These are phyloP conservation scores for Gloeophyllum trabeum DNA, from an alignment of 768 basidiomycete species.

Conservation along the genomic window DNA sequence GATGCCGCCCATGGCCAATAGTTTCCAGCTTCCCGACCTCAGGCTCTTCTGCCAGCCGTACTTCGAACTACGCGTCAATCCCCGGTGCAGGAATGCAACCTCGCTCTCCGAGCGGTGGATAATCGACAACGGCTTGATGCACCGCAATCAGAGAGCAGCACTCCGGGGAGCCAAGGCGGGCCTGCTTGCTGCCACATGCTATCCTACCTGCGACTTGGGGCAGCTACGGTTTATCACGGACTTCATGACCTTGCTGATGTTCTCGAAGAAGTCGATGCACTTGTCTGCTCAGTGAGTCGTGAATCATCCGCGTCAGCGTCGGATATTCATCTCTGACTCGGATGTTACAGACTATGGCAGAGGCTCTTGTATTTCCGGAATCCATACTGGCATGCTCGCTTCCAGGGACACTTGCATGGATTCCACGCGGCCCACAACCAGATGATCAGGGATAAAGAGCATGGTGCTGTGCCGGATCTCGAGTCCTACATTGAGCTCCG, in stretches of 20 bases:
- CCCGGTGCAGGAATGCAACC: conserved; percentile 13
- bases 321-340: conserved; percentile 1
- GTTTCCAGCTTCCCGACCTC: conserved; percentile 16
- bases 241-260: conserved; percentile 31
- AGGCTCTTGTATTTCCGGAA: no score
- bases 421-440: conserved; percentile 22
- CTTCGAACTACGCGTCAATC: conserved; percentile 16
- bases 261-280: conserved; percentile 22
- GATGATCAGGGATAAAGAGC: conserved; percentile 14
- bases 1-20: no score
- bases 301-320: neutral
- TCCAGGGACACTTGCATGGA: conserved; percentile 22
- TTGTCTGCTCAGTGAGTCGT: conserved; percentile 4
- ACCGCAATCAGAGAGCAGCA: conserved; percentile 8
- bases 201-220: conserved; percentile 43
- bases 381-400: no score
- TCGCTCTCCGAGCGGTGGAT: conserved; percentile 13
- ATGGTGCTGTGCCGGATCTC: conserved; percentile 24
- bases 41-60: conserved; percentile 10
- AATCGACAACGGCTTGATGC: conserved; percentile 7
- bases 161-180: conserved; percentile 27
- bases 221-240: conserved; percentile 44
- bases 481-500: conserved; percentile 35
- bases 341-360: neutral
- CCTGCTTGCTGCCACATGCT: conserved; percentile 45